Conservation (phyloP, 345 rosid genomes). For the Populus nigra region DNA sequence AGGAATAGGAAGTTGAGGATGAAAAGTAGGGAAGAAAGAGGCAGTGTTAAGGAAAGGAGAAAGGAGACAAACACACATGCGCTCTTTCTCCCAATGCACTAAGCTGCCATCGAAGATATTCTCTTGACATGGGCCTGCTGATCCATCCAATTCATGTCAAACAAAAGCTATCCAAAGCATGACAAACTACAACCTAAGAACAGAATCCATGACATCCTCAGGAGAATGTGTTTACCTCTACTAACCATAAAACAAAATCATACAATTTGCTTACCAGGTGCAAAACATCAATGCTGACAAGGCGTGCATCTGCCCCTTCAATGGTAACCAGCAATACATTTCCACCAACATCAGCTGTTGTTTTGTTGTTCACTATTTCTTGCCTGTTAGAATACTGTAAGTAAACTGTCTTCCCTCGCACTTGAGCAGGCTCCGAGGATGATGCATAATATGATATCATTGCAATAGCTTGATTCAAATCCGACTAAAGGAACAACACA, state of each 20-base stretch:
- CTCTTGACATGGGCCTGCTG: conserved; percentile 99
- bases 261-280: conserved; percentile 72
- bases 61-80: conserved; percentile 99
- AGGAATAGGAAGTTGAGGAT: conserved; percentile 68
- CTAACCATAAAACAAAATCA: conserved; percentile 25
- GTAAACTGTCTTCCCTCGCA: conserved; percentile 98
- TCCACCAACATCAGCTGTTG: conserved; percentile 96
- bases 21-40: conserved; percentile 87
- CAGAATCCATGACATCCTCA: conserved; percentile 38
- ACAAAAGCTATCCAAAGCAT: conserved; percentile 56
- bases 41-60: conserved; percentile 96
- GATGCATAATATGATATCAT: conserved; percentile 97
- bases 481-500: conserved; percentile 48
- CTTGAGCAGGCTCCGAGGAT: conserved; percentile 98
- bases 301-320: conserved; percentile 94
- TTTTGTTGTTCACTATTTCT: conserved; percentile 96
- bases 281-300: conserved; percentile 96
- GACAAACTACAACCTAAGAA: conserved; percentile 73
- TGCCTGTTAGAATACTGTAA: conserved; percentile 97
- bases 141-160: conserved; percentile 97
- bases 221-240: conserved; percentile 37
- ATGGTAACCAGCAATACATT: conserved; percentile 89
- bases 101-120: conserved; percentile 98
- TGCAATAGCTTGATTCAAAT: conserved; percentile 94
- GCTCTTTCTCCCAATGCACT: conserved; percentile 98